Evolutionary conservation across 345 rosid species (phyloP).

Genomic region (Brassica cretica): DNA sequence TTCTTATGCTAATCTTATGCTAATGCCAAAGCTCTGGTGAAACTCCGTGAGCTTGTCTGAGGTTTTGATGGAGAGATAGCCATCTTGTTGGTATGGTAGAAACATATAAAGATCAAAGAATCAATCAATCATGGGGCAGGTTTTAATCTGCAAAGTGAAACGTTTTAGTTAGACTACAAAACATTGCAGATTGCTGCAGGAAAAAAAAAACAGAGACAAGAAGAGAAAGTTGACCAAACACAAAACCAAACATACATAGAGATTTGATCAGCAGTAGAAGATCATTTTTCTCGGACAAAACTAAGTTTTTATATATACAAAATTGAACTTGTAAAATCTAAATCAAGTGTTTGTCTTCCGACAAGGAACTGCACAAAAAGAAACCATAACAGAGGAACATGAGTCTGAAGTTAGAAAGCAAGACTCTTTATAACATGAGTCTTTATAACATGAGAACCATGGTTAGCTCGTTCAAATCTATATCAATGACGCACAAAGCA

Average conservation of each 20-base stretch:
- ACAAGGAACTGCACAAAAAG: too few relatives aligned
- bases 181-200: not conserved
- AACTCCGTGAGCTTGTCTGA: slow-evolving; percentile 43
- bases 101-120: slow-evolving; percentile 21
- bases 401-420: too few relatives aligned
- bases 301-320: too few relatives aligned
- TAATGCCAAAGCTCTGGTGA: slow-evolving; percentile 54
- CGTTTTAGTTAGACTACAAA: slow-evolving; percentile 15
- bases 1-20: slow-evolving; percentile 34
- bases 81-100: slow-evolving; percentile 38
- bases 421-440: too few relatives aligned
- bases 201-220: slow-evolving; percentile 13
- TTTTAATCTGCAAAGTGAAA: slow-evolving; percentile 34
- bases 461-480: too few relatives aligned
- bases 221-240: slow-evolving; percentile 28
- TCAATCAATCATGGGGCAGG: slow-evolving; percentile 14
- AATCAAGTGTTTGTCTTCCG: too few relatives aligned
- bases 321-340: too few relatives aligned
- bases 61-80: slow-evolving; percentile 46
- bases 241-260: not conserved
- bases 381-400: too few relatives aligned
- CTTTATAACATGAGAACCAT: too few relatives aligned
- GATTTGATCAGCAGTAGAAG: not conserved
- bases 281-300: not conserved
- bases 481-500: too few relatives aligned